Evolutionary conservation across 371 early-diverging fungal genomes (phyloP).

Genomic region (Funneliformis caledonium): DNA sequence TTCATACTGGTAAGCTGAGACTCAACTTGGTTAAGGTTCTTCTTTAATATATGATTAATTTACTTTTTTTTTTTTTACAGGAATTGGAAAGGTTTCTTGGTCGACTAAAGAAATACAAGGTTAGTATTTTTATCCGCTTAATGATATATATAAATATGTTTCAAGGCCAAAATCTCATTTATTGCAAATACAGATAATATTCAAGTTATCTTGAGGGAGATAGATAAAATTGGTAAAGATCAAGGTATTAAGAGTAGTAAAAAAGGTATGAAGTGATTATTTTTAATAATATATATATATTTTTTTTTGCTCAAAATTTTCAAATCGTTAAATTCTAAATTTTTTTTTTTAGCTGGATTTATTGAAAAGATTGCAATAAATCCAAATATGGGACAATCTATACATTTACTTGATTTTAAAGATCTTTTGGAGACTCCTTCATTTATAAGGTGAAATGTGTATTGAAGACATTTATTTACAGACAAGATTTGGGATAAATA

Average conservation of each 20-base stretch:
- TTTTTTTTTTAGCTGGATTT: neutral
- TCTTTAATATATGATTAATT: neutral
- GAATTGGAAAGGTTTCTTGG: constrained; percentile 24
- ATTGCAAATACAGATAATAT: neutral
- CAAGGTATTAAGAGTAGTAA: neutral
- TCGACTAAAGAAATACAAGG: neutral
- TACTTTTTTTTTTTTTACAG: neutral
- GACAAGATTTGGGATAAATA: no score
- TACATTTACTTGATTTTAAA: neutral
- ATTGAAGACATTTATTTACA: no score
- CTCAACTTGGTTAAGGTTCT: neutral
- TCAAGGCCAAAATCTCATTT: neutral
- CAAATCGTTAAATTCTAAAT: no score
- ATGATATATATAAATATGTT: neutral
- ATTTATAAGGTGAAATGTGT: neutral
- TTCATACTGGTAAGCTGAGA: constrained; percentile 66
- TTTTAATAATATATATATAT: neutral
- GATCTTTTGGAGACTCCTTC: neutral
- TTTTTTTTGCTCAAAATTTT: neutral
- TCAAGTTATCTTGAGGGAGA: neutral
- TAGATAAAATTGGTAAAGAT: constrained; percentile 6
- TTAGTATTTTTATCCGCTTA: neutral
- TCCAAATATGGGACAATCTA: neutral
- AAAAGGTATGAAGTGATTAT: neutral
- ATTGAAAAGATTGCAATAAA: constrained; percentile 1